Evolutionary conservation across 257 asterid species (phyloP).

Genomic region (Jasminum sambac): DNA sequence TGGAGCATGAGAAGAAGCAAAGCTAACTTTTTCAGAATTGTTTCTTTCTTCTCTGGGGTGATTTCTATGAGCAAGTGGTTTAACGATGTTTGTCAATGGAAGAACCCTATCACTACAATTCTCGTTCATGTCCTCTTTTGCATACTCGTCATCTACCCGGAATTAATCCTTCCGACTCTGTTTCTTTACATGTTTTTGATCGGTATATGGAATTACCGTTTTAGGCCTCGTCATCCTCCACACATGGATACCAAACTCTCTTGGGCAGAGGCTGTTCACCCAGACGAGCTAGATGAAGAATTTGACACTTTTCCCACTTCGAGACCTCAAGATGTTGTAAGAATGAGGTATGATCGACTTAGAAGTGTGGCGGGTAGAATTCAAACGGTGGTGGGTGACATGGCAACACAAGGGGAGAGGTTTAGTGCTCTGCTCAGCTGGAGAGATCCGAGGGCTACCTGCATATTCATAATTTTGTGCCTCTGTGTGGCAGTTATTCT

Average conservation of each 20-base stretch:
- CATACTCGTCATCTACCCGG: conserved; percentile 28
- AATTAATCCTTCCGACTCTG: conserved; percentile 26
- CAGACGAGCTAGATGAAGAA: conserved; percentile 34
- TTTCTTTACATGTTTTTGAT: conserved; percentile 33
- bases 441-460: conserved; percentile 32
- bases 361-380: conserved; percentile 30
- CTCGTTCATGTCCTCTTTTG: conserved; percentile 24
- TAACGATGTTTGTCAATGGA: conserved; percentile 26
- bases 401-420: conserved; percentile 31
- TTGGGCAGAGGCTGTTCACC: conserved; percentile 29
- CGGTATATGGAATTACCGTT: conserved; percentile 29
- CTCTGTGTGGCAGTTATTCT: conserved; percentile 20
- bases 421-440: conserved; percentile 30
- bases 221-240: conserved; percentile 29
- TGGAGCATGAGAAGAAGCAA: conserved; percentile 34
- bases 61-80: conserved; percentile 30
- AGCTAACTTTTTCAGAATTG: conserved; percentile 29
- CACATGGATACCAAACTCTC: conserved; percentile 32
- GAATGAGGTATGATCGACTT: conserved; percentile 29
- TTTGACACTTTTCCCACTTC: conserved; percentile 31
- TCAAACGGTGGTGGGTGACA: conserved; percentile 25
- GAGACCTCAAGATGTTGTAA: conserved; percentile 10
- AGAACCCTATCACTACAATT: conserved; percentile 27
- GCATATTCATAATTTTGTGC: conserved; percentile 21
- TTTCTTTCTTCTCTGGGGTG: conserved; percentile 25